Conservation (phyloP, 1,284 basidiomycete genomes). For the Cryptococcus sp. region DNA sequence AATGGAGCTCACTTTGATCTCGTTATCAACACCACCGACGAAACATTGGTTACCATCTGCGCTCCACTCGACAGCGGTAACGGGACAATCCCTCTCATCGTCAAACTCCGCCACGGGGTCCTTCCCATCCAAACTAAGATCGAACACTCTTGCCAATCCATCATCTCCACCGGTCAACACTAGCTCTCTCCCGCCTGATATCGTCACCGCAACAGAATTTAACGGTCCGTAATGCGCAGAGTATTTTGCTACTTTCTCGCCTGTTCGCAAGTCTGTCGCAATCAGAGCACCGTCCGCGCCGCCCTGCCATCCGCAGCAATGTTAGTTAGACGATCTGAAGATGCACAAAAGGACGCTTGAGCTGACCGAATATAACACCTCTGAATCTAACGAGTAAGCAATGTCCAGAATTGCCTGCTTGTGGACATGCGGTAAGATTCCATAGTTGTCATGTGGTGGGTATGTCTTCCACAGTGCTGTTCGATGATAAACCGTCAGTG, state of each 20-base stretch:
- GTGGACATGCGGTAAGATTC: conserved; percentile 51
- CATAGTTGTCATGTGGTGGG: conserved; percentile 54
- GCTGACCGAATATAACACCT: conserved; percentile 49
- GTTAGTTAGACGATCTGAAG: neutral
- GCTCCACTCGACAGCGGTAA: conserved; percentile 90
- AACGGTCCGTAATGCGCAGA: conserved; percentile 80
- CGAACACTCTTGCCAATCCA: conserved; percentile 84
- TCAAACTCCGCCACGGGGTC: conserved; percentile 75
- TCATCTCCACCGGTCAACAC: conserved; percentile 84
- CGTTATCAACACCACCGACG: conserved; percentile 88
- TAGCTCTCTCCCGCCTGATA: conserved; percentile 70
- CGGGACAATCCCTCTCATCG: conserved; percentile 70
- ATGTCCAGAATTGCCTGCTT: conserved; percentile 53
- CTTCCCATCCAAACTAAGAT: conserved; percentile 73
- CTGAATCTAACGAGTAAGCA: conserved; percentile 51
- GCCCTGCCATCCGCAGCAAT: conserved; percentile 20
- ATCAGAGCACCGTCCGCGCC: conserved; percentile 50
- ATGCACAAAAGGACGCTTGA: neutral
- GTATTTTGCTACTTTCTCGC: conserved; percentile 45
- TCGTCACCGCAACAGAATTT: conserved; percentile 82
- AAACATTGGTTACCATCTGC: conserved; percentile 82
- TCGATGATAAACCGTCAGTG: neutral
- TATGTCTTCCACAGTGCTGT: conserved; percentile 54
- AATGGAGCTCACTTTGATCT: conserved; percentile 72
- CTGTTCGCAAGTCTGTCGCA: conserved; percentile 48